phyloP scores from a whole-genome alignment of 192 early-diverging fungal genomes.

The Podila horticola region DNA sequence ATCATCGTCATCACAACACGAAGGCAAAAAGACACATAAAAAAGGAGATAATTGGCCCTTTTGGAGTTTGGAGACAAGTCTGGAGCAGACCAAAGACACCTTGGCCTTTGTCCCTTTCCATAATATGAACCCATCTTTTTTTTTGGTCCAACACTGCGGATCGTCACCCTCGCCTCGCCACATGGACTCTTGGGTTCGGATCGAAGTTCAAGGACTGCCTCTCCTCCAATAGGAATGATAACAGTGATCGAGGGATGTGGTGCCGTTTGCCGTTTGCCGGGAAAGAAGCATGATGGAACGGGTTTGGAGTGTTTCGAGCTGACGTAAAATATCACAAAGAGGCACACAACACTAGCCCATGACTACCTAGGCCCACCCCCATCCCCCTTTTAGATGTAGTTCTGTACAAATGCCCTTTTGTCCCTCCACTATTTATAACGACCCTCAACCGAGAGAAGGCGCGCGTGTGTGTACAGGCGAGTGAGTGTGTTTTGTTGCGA shows the following conservation, averaged over 20 bases:
- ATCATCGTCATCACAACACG: no score
- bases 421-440: not conserved
- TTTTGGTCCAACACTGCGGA: no score
- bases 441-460: not conserved
- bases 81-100: no score
- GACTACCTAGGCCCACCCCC: not conserved
- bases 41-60: no score
- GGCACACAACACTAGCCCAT: not conserved
- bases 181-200: not conserved
- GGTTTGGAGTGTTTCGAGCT: not conserved
- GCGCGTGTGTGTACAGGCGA: not conserved
- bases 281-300: not conserved
- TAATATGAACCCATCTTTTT: no score
- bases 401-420: not conserved
- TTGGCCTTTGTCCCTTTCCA: no score
- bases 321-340: not conserved
- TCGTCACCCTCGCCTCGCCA: no score
- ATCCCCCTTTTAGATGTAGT: not conserved
- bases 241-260: not conserved
- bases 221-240: not conserved
- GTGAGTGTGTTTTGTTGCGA: no score
- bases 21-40: no score
- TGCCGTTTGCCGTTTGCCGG: not conserved
- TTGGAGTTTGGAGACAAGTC: no score
- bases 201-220: not conserved